phyloP scores from a whole-genome alignment of 192 early-diverging fungal species.

The Backusella tarrabulga region DNA sequence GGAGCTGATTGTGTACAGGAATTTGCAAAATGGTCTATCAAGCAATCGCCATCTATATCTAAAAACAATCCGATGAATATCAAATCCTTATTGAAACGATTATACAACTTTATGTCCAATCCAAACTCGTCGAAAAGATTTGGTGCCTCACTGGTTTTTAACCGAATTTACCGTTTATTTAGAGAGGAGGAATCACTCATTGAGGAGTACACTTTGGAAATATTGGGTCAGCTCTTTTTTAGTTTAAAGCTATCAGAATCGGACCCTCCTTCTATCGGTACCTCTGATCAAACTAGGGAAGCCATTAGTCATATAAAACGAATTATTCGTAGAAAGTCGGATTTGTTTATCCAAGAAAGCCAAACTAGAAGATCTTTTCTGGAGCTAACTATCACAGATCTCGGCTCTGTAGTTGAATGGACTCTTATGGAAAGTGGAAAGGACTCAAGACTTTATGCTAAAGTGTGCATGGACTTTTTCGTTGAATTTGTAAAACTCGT shows the following conservation, averaged over 20 bases:
- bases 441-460: constrained; percentile 58
- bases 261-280: constrained; percentile 62
- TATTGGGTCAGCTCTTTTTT: constrained; percentile 65
- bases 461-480: constrained; percentile 61
- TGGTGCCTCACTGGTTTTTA: constrained; percentile 67
- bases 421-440: constrained; percentile 52
- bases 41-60: constrained; percentile 50
- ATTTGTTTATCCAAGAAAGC: constrained; percentile 47
- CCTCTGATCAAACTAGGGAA: constrained; percentile 43
- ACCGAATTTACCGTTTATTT: constrained; percentile 66
- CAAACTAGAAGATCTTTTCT: constrained; percentile 46
- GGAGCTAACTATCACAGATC: constrained; percentile 32
- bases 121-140: constrained; percentile 61
- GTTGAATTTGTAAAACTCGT: constrained; percentile 47
- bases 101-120: constrained; percentile 64
- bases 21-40: constrained; percentile 76
- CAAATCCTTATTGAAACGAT: constrained; percentile 66
- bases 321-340: constrained; percentile 54
- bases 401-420: constrained; percentile 56
- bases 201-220: constrained; percentile 65
- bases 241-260: constrained; percentile 57
- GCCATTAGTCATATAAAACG: constrained; percentile 60
- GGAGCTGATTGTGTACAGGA: constrained; percentile 73
- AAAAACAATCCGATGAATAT: constrained; percentile 58
- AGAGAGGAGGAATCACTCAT: constrained; percentile 65